Evolutionary conservation across 1,284 basidiomycete genomes (phyloP).

Genomic region (Inonotus hispidus): DNA sequence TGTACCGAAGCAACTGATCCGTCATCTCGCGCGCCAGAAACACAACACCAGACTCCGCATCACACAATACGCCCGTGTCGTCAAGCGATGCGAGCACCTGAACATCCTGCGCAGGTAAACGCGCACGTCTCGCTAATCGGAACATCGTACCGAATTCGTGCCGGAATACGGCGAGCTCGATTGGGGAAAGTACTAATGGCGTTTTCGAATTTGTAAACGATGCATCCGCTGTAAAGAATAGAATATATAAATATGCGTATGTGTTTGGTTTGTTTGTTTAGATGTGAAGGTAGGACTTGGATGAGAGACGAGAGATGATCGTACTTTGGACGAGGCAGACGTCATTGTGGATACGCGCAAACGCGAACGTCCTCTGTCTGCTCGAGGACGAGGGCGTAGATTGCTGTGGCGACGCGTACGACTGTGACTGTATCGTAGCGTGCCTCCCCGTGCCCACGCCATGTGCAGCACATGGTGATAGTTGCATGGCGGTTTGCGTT

Average conservation of each 20-base stretch:
- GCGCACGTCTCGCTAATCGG: slow-evolving; percentile 34
- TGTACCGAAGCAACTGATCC: slow-evolving; percentile 22
- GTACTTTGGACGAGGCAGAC: slow-evolving; percentile 35
- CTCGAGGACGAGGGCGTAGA: not conserved
- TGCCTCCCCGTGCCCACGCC: no score
- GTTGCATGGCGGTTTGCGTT: slow-evolving; percentile 3
- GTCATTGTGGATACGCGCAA: slow-evolving; percentile 31
- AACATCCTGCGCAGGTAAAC: slow-evolving; percentile 31
- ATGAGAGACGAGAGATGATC: slow-evolving; percentile 4
- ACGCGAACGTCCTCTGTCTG: slow-evolving; percentile 26
- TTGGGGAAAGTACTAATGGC: slow-evolving; percentile 21
- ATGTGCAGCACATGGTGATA: not conserved
- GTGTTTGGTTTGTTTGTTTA: slow-evolving; percentile 7
- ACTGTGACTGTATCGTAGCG: not conserved
- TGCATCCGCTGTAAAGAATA: not conserved
- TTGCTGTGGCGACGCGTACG: not conserved
- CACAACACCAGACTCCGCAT: slow-evolving; percentile 25
- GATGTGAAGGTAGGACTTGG: not conserved
- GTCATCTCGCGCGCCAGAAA: slow-evolving; percentile 26
- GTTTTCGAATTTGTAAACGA: slow-evolving; percentile 12
- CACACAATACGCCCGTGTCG: slow-evolving; percentile 21
- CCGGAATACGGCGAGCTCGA: slow-evolving; percentile 33
- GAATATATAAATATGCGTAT: not conserved
- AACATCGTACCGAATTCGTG: slow-evolving; percentile 40
- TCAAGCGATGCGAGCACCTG: slow-evolving; percentile 22